Base-by-base conservation (phyloP, 2,329 filamentous ascomycete genomes). In the Epichloe gansuensis region DNA sequence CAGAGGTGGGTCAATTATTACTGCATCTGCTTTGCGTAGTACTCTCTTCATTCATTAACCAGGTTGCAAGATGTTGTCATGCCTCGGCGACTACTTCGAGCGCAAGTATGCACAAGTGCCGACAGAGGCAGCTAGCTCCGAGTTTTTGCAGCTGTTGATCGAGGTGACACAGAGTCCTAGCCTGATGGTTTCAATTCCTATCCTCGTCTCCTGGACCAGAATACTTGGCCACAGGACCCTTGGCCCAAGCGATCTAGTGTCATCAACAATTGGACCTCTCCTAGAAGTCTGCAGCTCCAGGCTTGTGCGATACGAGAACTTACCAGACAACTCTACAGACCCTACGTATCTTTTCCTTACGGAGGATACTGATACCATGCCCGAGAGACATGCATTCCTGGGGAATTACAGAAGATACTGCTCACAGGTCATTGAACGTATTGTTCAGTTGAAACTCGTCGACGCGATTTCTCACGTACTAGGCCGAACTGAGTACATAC, bases 401-500 rank as follows among this genome's bases (percentile, higher is more conserved):
- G 90, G 91, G 4, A 97, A 98, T 63, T 98, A 98, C 67, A 80
- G 93, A 41, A 81, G 93, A 54, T 97, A 95, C 63, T 93, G 90
- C 65, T 83, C 84, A 3, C 85, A 88, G 55, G 80, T 96, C 28
- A 89, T 98, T 52, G 91, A 97, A 68, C 79, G 79, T 15, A 88
- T 97, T 57, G 89, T 94, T 23, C 80, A 87, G 58, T 79, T 87
- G 59, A 86, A 88, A 60, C 82, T 91, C 3, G 80, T 86, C 49
- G 91, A 96, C 56, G 91, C 91, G 0, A 83, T 97, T 58, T 80
- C 83, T 42, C 88, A 96, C 67, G 91, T 97, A 50, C 77, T 98
- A n/a, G 75, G 77, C 15, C 82, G 86, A 60, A 86, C 91, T 28
- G 86, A 93, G 57, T 76, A 78, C 44, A 77, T 88, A 48, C 71